A percentile compares a stretch with the other conserved stretches of the same genome.
Evolutionary conservation across 768 basidiomycete species (phyloP).

Genomic region (Artomyces pyxidatus): DNA sequence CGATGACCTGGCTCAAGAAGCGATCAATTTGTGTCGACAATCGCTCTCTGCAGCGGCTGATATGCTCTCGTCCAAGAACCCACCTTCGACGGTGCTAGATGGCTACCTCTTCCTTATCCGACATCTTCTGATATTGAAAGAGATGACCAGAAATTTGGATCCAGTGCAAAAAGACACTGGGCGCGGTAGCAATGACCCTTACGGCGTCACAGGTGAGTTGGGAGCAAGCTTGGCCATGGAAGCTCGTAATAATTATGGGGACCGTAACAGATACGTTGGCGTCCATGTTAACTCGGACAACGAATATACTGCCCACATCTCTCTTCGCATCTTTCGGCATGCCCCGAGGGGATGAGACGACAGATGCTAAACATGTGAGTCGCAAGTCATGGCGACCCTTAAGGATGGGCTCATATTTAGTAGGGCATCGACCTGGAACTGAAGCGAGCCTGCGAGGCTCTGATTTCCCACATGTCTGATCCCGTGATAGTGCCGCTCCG

Average conservation of each 20-base stretch:
- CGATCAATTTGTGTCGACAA: conserved; percentile 70
- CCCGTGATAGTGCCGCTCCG: conserved; percentile 52
- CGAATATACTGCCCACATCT: conserved; percentile 55
- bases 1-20: conserved; percentile 94
- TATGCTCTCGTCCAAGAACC: conserved; percentile 45
- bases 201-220: conserved; percentile 51
- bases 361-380: conserved; percentile 66
- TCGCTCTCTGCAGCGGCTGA: conserved; percentile 72
- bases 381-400: no score
- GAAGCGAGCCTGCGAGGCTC: conserved; percentile 76
- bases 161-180: conserved; percentile 40
- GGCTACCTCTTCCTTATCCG: conserved; percentile 83
- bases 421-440: conserved; percentile 86
- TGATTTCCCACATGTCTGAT: conserved; percentile 58
- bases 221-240: background rate
- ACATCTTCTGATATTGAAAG: conserved; percentile 87
- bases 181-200: conserved; percentile 34
- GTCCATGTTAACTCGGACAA: conserved; percentile 52
- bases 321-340: conserved; percentile 66
- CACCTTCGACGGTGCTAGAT: conserved; percentile 45
- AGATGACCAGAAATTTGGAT: conserved; percentile 74
- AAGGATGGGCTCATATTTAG: no score
- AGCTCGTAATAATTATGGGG: conserved; percentile 4
- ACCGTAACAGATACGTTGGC: conserved; percentile 41
- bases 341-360: conserved; percentile 52